Base-by-base conservation (phyloP, 495 filamentous ascomycete species). In the Talaromyces liani region DNA sequence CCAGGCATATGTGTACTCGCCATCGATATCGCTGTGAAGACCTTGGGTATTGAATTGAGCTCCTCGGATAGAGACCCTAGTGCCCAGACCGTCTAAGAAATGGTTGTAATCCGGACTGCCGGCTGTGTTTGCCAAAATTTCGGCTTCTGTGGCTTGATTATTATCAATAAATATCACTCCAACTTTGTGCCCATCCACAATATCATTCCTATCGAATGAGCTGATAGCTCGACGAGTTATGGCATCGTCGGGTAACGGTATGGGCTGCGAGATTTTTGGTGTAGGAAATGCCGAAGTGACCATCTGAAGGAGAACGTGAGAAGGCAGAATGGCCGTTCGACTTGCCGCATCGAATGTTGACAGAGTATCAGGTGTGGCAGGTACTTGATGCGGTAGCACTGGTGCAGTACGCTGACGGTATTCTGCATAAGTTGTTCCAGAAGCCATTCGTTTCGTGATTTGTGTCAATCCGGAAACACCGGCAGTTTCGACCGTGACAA, bases 111-210 rank as follows among this genome's bases (percentile, higher is more conserved):
- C 92, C 18, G 86, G 79, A 58, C 89, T 91, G 22, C 94, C 95
- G 24, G 82, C 82, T 9, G 86, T 85, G 69, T 99, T 98, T 33
- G 87, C 82, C 1, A 99, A 80, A 36, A 98, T 96, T 63, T 93
- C 90, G 3, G 75, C 76, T 71, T 97, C 95, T 3, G 83, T 74
- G 9, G 83, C 90, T 70, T 98, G 95, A 22, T 88, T 88, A 61
- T 91, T 85, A 36, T 86, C 91, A 64, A 96, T 86, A 71, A 97
- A 99, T 60, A 99, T 87, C 22, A 99, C 87, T 20, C 94, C 95
- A 56, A 96, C 89, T 70, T 96, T 96, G 74, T 99, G 92, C 10
- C 92, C 89, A 74, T 99, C 95, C 4, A 99, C 89, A 27, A 93
- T 91, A 58, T 93, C 87, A 63, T 84, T 97, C 29, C 87, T 87